Conservation (phyloP, 2,329 filamentous ascomycete species). For the Colletotrichum zoysiae region DNA sequence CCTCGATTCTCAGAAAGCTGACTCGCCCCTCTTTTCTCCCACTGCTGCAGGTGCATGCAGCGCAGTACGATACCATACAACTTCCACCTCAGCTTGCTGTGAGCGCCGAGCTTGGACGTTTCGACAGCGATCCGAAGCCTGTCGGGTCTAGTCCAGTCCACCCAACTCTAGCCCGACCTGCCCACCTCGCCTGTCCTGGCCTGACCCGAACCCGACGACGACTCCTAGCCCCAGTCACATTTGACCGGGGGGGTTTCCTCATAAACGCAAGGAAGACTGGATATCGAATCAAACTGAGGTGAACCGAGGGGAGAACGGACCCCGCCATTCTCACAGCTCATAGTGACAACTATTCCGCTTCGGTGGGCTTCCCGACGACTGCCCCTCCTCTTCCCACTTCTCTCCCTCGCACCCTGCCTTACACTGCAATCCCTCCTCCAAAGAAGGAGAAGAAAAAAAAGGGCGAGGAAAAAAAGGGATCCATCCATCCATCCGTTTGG, state of each 20-base stretch:
- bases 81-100: neutral
- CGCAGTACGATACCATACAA: neutral
- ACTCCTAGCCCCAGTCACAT: conserved; percentile 19
- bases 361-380: conserved; percentile 32
- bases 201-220: conserved; percentile 31
- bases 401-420: conserved; percentile 28
- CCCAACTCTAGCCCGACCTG: conserved; percentile 24
- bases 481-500: conserved; percentile 19
- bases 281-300: conserved; percentile 17
- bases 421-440: conserved; percentile 5
- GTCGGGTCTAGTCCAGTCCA: conserved; percentile 12
- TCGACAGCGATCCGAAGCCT: conserved; percentile 36
- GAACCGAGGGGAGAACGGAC: conserved; percentile 18
- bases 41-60: conserved; percentile 39
- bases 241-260: conserved; percentile 1
- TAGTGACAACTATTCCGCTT: conserved; percentile 18
- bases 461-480: conserved; percentile 16
- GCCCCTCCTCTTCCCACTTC: conserved; percentile 42
- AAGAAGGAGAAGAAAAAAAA: conserved; percentile 1
- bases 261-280: conserved; percentile 6
- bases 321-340: conserved; percentile 35
- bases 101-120: conserved; percentile 29
- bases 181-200: conserved; percentile 25
- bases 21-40: conserved; percentile 39
- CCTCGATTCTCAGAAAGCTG: conserved; percentile 19